Evolutionary conservation across 352 stramenopile species (phyloP).

Genomic region (Phytophthora litchii): DNA sequence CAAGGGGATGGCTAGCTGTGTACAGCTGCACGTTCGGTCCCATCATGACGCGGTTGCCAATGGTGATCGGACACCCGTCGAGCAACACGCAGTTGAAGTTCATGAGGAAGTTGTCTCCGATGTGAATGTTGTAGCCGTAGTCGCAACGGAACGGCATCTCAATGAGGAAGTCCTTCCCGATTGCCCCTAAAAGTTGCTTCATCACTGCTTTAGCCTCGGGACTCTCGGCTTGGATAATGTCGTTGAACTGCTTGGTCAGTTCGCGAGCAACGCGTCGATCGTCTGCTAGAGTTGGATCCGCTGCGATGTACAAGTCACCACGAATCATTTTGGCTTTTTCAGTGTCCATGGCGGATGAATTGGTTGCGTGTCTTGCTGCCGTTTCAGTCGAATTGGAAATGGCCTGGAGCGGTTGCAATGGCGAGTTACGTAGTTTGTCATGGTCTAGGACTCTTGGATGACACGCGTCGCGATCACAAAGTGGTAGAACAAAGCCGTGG

Average conservation of each 20-base stretch:
- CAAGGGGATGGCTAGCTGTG: slow-evolving; percentile 75
- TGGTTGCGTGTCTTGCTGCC: not conserved
- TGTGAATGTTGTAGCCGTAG: slow-evolving; percentile 85
- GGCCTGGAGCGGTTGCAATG: not conserved
- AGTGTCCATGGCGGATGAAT: not conserved
- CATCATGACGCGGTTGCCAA: slow-evolving; percentile 74
- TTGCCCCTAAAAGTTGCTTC: slow-evolving; percentile 42
- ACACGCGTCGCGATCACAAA: not conserved
- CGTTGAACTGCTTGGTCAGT: slow-evolving; percentile 46
- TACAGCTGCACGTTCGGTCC: slow-evolving; percentile 77
- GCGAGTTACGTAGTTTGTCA: no score
- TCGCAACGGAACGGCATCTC: slow-evolving; percentile 87
- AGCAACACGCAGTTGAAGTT: slow-evolving; percentile 89
- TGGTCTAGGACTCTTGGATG: not conserved
- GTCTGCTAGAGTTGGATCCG: slow-evolving; percentile 37
- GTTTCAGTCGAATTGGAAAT: not conserved
- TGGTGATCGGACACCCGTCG: slow-evolving; percentile 73
- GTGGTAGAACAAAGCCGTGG: no score
- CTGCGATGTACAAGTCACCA: slow-evolving; percentile 49
- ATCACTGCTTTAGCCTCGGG: slow-evolving; percentile 29
- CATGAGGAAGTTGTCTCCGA: slow-evolving; percentile 76
- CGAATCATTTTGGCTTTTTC: slow-evolving; percentile 65
- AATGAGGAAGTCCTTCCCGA: slow-evolving; percentile 47
- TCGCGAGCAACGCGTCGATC: slow-evolving; percentile 37
- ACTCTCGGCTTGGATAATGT: slow-evolving; percentile 27